Percentiles rank a stretch among this genome's conserved stretches.
phyloP scores from a whole-genome alignment of 805 yeast genomes.

The Saturnispora kantuleensis region DNA sequence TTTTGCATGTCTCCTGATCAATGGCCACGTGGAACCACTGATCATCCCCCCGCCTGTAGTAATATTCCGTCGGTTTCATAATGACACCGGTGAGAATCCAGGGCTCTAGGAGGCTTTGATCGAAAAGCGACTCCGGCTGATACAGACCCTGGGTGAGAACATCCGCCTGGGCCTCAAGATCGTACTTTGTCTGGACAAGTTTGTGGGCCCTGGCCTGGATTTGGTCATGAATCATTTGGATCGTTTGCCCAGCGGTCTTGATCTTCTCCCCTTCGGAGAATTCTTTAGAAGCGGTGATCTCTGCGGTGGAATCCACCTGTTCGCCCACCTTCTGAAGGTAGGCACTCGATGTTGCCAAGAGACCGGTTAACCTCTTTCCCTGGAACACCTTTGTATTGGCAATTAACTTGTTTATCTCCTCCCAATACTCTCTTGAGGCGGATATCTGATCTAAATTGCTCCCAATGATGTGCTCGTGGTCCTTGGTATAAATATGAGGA shows the following conservation, averaged over 20 bases:
- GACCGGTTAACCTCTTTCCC: constrained; percentile 24
- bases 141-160: constrained; percentile 7
- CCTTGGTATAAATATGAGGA: constrained; percentile 31
- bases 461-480: constrained; percentile 18
- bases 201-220: not conserved
- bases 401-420: constrained; percentile 5
- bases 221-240: constrained; percentile 3
- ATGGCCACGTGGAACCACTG: constrained; percentile 27
- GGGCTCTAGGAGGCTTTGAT: constrained; percentile 24
- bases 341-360: constrained; percentile 20
- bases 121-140: not conserved
- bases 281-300: not conserved
- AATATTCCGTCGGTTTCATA: constrained; percentile 25
- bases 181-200: too few species aligned
- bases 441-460: constrained; percentile 13
- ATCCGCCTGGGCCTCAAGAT: constrained; percentile 11
- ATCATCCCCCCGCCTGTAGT: constrained; percentile 15
- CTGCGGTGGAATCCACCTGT: not conserved
- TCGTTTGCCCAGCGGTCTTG: constrained; percentile 10
- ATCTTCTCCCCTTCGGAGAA: constrained; percentile 10
- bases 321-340: constrained; percentile 14
- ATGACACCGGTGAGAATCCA: constrained; percentile 31
- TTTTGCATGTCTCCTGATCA: constrained; percentile 19
- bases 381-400: constrained; percentile 21
- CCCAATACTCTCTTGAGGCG: not conserved